Conservation (phyloP, 176 grass and related monocot genomes). For the Melocanna baccifera region DNA sequence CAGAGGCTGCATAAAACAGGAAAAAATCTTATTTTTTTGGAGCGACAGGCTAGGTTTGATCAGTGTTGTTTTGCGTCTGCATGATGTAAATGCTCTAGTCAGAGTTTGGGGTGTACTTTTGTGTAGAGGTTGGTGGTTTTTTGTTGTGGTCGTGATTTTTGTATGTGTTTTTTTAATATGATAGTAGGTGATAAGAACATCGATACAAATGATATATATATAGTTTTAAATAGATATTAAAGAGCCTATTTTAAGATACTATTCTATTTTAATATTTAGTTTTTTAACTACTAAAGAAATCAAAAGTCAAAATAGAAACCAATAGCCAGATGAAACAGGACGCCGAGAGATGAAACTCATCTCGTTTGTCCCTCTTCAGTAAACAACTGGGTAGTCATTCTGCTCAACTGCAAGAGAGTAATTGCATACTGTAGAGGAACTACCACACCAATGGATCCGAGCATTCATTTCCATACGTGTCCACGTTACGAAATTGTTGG, state of each 20-base stretch:
- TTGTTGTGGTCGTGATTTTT: too few relatives aligned
- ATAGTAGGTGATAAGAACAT: fast-evolving
- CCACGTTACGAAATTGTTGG: slow-evolving; percentile 8
- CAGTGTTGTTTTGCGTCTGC: neutral
- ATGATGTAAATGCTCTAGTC: neutral
- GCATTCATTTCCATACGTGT: neutral
- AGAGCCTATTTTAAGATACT: too few relatives aligned
- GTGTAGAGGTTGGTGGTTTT: too few relatives aligned
- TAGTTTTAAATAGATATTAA: too few relatives aligned
- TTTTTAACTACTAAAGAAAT: too few relatives aligned
- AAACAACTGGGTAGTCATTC: neutral
- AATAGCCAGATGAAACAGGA: too few relatives aligned
- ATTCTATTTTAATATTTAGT: too few relatives aligned
- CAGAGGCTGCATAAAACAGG: neutral
- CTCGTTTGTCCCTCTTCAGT: neutral
- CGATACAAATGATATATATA: too few relatives aligned
- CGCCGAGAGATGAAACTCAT: neutral
- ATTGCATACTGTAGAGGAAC: neutral
- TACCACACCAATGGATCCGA: neutral
- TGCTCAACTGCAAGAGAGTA: neutral
- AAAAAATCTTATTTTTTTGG: neutral
- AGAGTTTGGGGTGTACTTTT: neutral
- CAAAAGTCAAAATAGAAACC: too few relatives aligned
- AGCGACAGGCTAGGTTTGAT: neutral
- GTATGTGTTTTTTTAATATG: too few relatives aligned